Evolutionary conservation across 768 basidiomycete species (phyloP).

Genomic region (Trametes cubensis): DNA sequence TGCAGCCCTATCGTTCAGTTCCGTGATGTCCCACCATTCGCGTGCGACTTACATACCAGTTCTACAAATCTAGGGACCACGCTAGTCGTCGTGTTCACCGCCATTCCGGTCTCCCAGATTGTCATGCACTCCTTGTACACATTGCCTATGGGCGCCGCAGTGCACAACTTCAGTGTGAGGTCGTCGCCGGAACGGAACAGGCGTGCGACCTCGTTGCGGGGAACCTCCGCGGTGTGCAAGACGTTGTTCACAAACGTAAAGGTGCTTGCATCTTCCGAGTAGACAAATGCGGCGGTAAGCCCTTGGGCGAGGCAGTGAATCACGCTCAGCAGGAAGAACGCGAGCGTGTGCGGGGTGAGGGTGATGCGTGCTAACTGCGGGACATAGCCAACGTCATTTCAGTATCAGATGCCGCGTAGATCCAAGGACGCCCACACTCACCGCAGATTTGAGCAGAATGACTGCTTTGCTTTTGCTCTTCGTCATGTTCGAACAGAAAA

Average conservation of each 20-base stretch:
- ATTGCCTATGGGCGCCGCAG: slow-evolving; percentile 43
- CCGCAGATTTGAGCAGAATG: slow-evolving; percentile 19
- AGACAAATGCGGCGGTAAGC: slow-evolving; percentile 46
- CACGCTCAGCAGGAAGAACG: slow-evolving; percentile 52
- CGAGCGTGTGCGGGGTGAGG: slow-evolving; percentile 34
- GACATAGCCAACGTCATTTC: too few relatives aligned
- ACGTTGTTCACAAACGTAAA: slow-evolving; percentile 41
- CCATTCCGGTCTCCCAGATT: slow-evolving; percentile 11
- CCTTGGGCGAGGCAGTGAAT: slow-evolving; percentile 57
- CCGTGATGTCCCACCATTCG: background rate
- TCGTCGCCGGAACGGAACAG: slow-evolving; percentile 30
- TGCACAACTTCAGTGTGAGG: slow-evolving; percentile 47
- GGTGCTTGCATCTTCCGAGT: slow-evolving; percentile 47
- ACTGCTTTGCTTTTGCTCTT: slow-evolving; percentile 3
- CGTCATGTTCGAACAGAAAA: background rate
- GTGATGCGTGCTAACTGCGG: slow-evolving; percentile 37
- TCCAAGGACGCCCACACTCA: background rate
- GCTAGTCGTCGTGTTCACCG: background rate
- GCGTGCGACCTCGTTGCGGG: slow-evolving; percentile 36
- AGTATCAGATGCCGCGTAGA: background rate
- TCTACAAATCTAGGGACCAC: slow-evolving; percentile 8
- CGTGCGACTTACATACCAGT: background rate
- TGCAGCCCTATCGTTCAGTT: background rate
- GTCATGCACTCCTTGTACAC: slow-evolving; percentile 20
- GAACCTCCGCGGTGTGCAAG: slow-evolving; percentile 40